Base-by-base conservation (phyloP, 2,329 filamentous ascomycete genomes). In the Cytospora chrysosperma region DNA sequence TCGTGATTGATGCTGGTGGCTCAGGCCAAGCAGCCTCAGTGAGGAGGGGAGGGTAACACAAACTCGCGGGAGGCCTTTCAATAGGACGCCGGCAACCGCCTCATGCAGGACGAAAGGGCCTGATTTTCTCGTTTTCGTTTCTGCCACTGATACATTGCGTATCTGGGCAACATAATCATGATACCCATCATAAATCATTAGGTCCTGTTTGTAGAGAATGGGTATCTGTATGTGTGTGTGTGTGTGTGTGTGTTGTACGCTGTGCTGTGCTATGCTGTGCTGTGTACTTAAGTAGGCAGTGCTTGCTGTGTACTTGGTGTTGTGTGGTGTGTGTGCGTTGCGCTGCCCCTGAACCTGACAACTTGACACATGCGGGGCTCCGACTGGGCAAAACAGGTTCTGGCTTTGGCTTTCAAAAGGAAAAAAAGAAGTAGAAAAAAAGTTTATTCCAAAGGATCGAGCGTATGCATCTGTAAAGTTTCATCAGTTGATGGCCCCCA, bases 21-120 rank as follows among this genome's bases (percentile, higher is more conserved):
- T 40, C 26, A 37, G 54, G 61, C 53, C 53, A 54, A 12, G 43
- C 57, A 63, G 64, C 64, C 64, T 59, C 64, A 61, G 56, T 21
- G 26, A 28, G 47, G n/a, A 43, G 21, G 17, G 40, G 26, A 43
- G 61, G 64, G 58, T 61, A 32, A 9, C 58, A 61, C 50, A 50
- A 24, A 53, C 34, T 55, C 21, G 13, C 51, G 27, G 28, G 28
- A 19, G 7, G 15, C 13, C n/a, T 19, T 49, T 34, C 54, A 37
- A 61, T 61, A 55, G 58, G 51, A 40, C 37, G 37, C 6, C 37
- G 27, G 26, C 13, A 17, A 51, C 26, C 15, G 34, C 50, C 34
- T 34, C 50, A 60, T 60, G 56, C 58, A 59, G 51, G 51, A 60
- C 51, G 34, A 53, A 28, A 55, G n/a, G 43, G 51, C 59, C 59